A percentile compares a stretch with the other conserved stretches of the same genome.
Conservation (phyloP, 2,329 filamentous ascomycete species). For the Alternaria hordeiaustralica region DNA sequence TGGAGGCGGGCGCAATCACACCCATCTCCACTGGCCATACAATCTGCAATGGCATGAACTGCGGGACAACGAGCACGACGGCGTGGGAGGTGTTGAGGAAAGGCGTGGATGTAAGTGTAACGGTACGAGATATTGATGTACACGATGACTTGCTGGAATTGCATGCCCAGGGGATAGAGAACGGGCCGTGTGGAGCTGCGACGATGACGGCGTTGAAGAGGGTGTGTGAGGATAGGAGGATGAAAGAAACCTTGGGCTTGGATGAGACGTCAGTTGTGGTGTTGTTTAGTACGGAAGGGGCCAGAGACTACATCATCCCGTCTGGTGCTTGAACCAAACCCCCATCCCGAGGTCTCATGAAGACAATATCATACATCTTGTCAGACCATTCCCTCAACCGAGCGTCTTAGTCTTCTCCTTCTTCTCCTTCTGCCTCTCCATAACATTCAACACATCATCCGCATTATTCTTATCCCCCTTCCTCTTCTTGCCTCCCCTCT, state of each 20-base stretch:
- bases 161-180: constrained; percentile 52
- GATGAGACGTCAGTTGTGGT: constrained; percentile 64
- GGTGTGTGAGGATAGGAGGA: constrained; percentile 48
- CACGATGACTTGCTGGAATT: constrained; percentile 66
- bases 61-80: constrained; percentile 69
- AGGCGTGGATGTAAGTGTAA: constrained; percentile 66
- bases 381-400: background rate
- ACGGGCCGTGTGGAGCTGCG: constrained; percentile 70
- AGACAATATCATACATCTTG: background rate
- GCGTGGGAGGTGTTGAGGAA: constrained; percentile 67
- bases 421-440: constrained; percentile 65
- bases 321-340: background rate
- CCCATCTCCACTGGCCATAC: constrained; percentile 64
- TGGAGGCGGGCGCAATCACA: constrained; percentile 57
- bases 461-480: constrained; percentile 81
- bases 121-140: constrained; percentile 67
- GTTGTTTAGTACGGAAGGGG: constrained; percentile 71
- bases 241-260: constrained; percentile 46
- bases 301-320: constrained; percentile 28
- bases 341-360: background rate
- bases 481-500: constrained; percentile 75
- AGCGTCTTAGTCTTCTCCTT: constrained; percentile 40
- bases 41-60: constrained; percentile 78
- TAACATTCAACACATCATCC: constrained; percentile 78
- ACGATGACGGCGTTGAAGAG: constrained; percentile 63